Conservation (phyloP, 176 grass and related monocot genomes). For the Bromus sterilis region DNA sequence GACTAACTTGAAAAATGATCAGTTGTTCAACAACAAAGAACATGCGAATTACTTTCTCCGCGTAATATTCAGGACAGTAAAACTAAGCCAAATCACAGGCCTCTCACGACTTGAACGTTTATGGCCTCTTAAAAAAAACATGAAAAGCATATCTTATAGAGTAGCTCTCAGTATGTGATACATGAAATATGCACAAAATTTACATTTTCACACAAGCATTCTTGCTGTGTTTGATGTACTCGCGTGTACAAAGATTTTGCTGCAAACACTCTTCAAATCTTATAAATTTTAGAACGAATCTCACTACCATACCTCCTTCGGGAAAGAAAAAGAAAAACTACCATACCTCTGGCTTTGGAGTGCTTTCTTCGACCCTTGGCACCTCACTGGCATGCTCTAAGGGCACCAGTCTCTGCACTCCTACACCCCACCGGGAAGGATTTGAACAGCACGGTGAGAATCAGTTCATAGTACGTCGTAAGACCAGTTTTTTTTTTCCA, state of each 20-base stretch:
- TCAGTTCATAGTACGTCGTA: background rate
- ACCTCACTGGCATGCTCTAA: conserved; percentile 21
- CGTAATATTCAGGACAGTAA: too few relatives aligned
- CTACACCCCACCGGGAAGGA: conserved; percentile 21
- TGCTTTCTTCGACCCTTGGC: conserved; percentile 1
- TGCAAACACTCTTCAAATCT: background rate
- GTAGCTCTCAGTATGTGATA: too few relatives aligned
- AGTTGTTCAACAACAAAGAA: background rate
- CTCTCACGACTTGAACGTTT: too few relatives aligned
- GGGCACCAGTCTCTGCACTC: conserved; percentile 27
- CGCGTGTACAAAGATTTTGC: background rate
- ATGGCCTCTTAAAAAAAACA: too few relatives aligned
- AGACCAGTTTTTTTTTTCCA: background rate
- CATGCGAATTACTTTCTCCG: background rate
- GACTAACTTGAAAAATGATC: background rate
- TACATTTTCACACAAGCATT: background rate
- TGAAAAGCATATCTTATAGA: too few relatives aligned
- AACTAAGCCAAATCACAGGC: too few relatives aligned
- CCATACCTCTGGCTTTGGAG: conserved; percentile 30
- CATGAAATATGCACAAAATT: background rate
- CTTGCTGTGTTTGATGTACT: background rate
- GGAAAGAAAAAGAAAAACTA: background rate
- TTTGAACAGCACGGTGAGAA: background rate
- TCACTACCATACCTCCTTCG: background rate
- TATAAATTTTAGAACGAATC: background rate